These are phyloP conservation scores for Syzygium grande DNA, from an alignment of 345 rosid genomes.

Conservation along the genomic window DNA sequence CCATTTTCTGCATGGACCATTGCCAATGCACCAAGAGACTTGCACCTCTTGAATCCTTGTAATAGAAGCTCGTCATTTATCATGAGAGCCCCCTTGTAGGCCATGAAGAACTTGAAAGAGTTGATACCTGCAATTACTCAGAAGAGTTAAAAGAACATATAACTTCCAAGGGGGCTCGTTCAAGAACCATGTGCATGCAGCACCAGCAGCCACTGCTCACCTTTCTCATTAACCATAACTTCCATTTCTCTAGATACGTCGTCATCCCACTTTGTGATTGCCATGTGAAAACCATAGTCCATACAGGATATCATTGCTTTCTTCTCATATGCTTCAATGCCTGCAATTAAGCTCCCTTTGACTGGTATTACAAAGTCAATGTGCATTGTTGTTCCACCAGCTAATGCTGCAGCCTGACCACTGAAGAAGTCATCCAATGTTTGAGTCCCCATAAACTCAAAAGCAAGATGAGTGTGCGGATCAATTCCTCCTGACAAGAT, in stretches of 20 bases:
- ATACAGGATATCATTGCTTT: slow-evolving; percentile 72
- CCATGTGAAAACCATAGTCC: slow-evolving; percentile 99
- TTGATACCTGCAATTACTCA: slow-evolving; percentile 57
- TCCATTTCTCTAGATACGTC: slow-evolving; percentile 80
- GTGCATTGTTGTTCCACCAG: slow-evolving; percentile 99
- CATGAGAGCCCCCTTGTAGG: slow-evolving; percentile 87
- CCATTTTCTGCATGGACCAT: slow-evolving; percentile 99
- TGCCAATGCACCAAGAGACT: slow-evolving; percentile 91
- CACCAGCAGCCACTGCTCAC: slow-evolving; percentile 11
- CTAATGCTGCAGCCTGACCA: slow-evolving; percentile 99
- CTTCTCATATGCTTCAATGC: slow-evolving; percentile 59
- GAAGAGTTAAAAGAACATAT: background rate
- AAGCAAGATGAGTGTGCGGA: slow-evolving; percentile 86
- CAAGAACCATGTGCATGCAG: background rate
- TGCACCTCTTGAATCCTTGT: slow-evolving; percentile 78
- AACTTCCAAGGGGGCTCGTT: background rate
- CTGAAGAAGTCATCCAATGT: slow-evolving; percentile 85
- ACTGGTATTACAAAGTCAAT: slow-evolving; percentile 89
- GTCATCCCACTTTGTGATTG: slow-evolving; percentile 89
- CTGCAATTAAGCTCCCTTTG: slow-evolving; percentile 67
- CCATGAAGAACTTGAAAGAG: slow-evolving; percentile 97
- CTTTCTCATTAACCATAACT: slow-evolving; percentile 80
- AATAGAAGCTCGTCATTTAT: slow-evolving; percentile 75
- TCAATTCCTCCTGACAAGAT: slow-evolving; percentile 76
- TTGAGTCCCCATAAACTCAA: slow-evolving; percentile 75